Base-by-base conservation (phyloP, 495 filamentous ascomycete genomes). In the Penicillium samsonianum region DNA sequence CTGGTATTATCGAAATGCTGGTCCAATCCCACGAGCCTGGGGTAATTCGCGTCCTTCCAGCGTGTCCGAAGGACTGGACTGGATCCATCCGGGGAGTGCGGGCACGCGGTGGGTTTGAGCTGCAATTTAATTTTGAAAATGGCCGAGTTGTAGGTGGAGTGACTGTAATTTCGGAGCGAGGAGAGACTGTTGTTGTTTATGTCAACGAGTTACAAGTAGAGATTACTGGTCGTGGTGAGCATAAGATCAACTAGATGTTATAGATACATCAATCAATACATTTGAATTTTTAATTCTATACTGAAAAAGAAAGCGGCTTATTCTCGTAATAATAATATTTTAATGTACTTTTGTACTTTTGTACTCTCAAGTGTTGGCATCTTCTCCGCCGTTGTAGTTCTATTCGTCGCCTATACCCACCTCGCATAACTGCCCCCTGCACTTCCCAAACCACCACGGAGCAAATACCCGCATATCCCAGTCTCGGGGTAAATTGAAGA, bases 1-100 rank as follows among this genome's bases (percentile, higher is more conserved):
- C 78, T 6, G 79, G 73, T 4, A 72, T 84, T 22, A 59, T 76
- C 10, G 81, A 82, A 62, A 78, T 78, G 75, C 55, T 84, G 20
- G 48, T 84, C 19, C 80, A 82, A 63, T 79, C 74, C 43, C 78
- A 82, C 51, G 69, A 73, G 43, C 68, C 72, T 17, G 71, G 68
- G 6, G 45, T 71, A 10, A 74, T 79, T 47, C 71, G 76, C 26
- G 62, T 80, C 8, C 66, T 78, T 26, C 78, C 78, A 12, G 76
- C 78, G 23, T 73, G 75, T 54, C 76, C 78, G 14, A 44, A 41
- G n/a, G 56, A 53, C 12, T 73, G 76, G 69, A 67, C 50, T n/a
- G 76, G 76, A 3, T 62, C 38, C 0, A 59, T 77, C 53, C 67
- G 65, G 6, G 75, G 77, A 0, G 68, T 77, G 48, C 57, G 65